Conservation (phyloP, 2,329 filamentous ascomycete species). For the Drechslera avenae region DNA sequence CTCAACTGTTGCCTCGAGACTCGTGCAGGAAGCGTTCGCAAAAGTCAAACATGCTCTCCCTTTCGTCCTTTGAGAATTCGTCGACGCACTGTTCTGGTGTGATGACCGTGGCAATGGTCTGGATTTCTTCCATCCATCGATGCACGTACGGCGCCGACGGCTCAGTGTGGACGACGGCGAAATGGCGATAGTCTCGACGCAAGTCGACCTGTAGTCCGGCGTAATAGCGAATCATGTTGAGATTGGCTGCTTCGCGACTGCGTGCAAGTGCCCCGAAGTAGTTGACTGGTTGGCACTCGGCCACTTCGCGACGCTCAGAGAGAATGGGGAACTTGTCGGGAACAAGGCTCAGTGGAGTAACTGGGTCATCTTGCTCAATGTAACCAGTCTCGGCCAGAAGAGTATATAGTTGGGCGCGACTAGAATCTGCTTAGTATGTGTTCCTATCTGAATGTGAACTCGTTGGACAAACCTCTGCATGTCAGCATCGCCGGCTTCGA, state of each 20-base stretch:
- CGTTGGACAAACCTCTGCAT: conserved; percentile 18
- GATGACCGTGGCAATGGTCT: conserved; percentile 36
- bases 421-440: conserved; percentile 9
- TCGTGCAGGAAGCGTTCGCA: conserved; percentile 28
- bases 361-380: conserved; percentile 33
- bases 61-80: conserved; percentile 25
- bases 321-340: conserved; percentile 39
- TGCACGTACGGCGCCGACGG: conserved; percentile 16
- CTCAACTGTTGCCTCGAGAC: too few species aligned
- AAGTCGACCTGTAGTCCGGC: conserved; percentile 26
- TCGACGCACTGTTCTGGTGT: conserved; percentile 34
- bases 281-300: conserved; percentile 23
- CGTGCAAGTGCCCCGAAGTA: conserved; percentile 30
- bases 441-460: not conserved
- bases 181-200: conserved; percentile 38
- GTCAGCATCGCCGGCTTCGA: conserved; percentile 25
- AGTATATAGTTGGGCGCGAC: conserved; percentile 32
- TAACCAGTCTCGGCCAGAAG: conserved; percentile 27
- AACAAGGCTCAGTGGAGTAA: conserved; percentile 9
- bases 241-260: conserved; percentile 33
- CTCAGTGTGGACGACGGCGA: conserved; percentile 41
- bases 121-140: conserved; percentile 31
- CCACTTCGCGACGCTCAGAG: conserved; percentile 29
- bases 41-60: conserved; percentile 36
- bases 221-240: conserved; percentile 35